phyloP scores from a whole-genome alignment of 2,329 filamentous ascomycete species.

The Trichoderma pleuroti region DNA sequence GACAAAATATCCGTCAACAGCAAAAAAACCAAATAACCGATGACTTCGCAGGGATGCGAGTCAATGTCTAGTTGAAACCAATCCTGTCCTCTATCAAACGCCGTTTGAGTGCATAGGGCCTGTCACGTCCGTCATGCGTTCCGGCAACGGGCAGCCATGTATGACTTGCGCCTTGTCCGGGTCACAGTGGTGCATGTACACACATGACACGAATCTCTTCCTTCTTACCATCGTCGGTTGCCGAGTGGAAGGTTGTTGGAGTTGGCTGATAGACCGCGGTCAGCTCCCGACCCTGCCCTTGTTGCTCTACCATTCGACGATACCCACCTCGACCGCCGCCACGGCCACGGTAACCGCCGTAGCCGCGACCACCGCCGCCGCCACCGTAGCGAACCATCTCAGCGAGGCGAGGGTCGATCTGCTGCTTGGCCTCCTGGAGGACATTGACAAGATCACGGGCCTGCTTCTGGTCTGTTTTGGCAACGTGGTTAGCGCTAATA shows the following conservation, averaged over 20 bases:
- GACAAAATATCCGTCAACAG: slow-evolving; percentile 15
- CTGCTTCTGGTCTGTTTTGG: slow-evolving; percentile 72
- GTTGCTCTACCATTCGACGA: slow-evolving; percentile 34
- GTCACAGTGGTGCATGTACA: neutral
- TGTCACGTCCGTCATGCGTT: slow-evolving; percentile 5
- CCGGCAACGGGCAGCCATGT: neutral
- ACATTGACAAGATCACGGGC: slow-evolving; percentile 94
- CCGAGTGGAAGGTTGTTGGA: slow-evolving; percentile 50
- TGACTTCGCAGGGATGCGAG: slow-evolving; percentile 16
- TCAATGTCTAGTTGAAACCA: slow-evolving; percentile 25
- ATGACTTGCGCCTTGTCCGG: slow-evolving; percentile 6
- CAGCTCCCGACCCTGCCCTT: slow-evolving; percentile 34
- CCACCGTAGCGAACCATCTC: slow-evolving; percentile 95
- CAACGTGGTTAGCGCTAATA: slow-evolving; percentile 35
- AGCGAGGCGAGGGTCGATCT: slow-evolving; percentile 89
- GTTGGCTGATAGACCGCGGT: slow-evolving; percentile 39
- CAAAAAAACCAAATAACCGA: slow-evolving; percentile 21
- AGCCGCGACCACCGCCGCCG: slow-evolving; percentile 71
- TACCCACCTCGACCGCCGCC: slow-evolving; percentile 50
- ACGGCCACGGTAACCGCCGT: slow-evolving; percentile 66
- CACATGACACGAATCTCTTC: slow-evolving; percentile 5
- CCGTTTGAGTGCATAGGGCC: slow-evolving; percentile 26
- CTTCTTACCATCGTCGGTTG: slow-evolving; percentile 49
- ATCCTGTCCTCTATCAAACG: slow-evolving; percentile 33
- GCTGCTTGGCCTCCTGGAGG: slow-evolving; percentile 94